Percentiles rank a stretch among this genome's conserved stretches.
phyloP scores from a whole-genome alignment of 768 basidiomycete species.

The Leccinellum rugosiceps region DNA sequence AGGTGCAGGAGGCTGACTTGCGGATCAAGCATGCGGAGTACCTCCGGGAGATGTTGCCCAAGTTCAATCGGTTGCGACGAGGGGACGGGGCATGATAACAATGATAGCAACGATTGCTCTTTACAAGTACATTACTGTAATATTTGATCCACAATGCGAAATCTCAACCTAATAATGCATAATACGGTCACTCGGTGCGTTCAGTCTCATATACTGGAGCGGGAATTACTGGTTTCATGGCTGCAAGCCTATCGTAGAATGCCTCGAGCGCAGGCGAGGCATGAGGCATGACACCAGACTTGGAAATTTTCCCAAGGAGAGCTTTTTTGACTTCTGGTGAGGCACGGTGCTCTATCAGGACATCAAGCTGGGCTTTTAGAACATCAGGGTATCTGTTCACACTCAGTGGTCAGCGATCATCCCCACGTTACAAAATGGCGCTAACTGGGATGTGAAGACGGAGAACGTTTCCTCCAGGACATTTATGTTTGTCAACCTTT shows the following conservation, averaged over 20 bases:
- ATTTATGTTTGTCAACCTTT: slow-evolving; percentile 16
- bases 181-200: too few relatives aligned
- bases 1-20: slow-evolving; percentile 78
- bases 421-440: background rate
- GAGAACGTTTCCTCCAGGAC: slow-evolving; percentile 27
- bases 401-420: background rate
- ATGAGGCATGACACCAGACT: slow-evolving; percentile 5
- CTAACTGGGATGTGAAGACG: slow-evolving; percentile 24
- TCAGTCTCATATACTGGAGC: too few relatives aligned
- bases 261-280: slow-evolving; percentile 11
- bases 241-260: slow-evolving; percentile 13
- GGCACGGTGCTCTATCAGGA: slow-evolving; percentile 6
- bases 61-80: slow-evolving; percentile 74
- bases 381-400: slow-evolving; percentile 16
- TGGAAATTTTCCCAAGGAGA: slow-evolving; percentile 9
- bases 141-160: too few relatives aligned
- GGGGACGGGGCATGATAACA: slow-evolving; percentile 46
- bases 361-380: slow-evolving; percentile 14
- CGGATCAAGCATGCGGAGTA: slow-evolving; percentile 89
- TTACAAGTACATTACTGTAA: too few relatives aligned
- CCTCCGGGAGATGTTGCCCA: slow-evolving; percentile 85
- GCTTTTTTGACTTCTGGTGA: slow-evolving; percentile 14
- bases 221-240: background rate
- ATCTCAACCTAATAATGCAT: background rate
- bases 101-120: too few relatives aligned